Percentiles rank a stretch among this genome's conserved stretches.
phyloP scores from a whole-genome alignment of 2,329 filamentous ascomycete species.

The Cadophora malorum region DNA sequence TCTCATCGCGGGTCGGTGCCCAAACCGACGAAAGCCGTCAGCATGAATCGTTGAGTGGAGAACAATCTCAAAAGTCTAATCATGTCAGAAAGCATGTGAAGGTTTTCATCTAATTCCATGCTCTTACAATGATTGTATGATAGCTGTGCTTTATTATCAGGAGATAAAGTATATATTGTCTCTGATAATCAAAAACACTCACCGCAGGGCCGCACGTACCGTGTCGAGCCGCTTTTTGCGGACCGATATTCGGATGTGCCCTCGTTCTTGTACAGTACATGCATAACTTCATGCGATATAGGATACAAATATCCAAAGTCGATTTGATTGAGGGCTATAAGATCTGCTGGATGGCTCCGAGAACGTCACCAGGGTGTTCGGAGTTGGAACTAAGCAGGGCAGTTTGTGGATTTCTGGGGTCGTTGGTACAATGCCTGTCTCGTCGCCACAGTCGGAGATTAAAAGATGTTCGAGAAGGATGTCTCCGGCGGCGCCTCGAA shows the following conservation, averaged over 20 bases:
- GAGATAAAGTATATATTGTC: background rate
- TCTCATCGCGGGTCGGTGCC: slow-evolving; percentile 3
- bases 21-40: background rate
- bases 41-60: slow-evolving; percentile 4
- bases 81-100: slow-evolving; percentile 18
- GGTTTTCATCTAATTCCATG: slow-evolving; percentile 19
- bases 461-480: slow-evolving; percentile 26
- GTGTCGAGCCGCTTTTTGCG: slow-evolving; percentile 9
- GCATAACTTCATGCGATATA: slow-evolving; percentile 29
- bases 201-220: slow-evolving; percentile 17
- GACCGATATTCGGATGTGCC: slow-evolving; percentile 14
- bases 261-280: slow-evolving; percentile 12
- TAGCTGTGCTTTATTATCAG: slow-evolving; percentile 1
- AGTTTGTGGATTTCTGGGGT: slow-evolving; percentile 8
- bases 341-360: slow-evolving; percentile 22
- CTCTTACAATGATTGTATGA: slow-evolving; percentile 23
- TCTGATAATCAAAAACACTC: background rate
- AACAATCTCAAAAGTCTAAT: background rate
- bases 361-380: slow-evolving; percentile 11
- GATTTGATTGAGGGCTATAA: slow-evolving; percentile 2
- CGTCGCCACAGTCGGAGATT: slow-evolving; percentile 26
- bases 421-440: slow-evolving; percentile 13
- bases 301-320: background rate
- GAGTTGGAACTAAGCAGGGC: slow-evolving; percentile 1
- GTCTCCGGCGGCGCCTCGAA: slow-evolving; percentile 20